These are phyloP conservation scores for Mortierella polycephala DNA, from an alignment of 371 early-diverging fungal species.

Conservation along the genomic window DNA sequence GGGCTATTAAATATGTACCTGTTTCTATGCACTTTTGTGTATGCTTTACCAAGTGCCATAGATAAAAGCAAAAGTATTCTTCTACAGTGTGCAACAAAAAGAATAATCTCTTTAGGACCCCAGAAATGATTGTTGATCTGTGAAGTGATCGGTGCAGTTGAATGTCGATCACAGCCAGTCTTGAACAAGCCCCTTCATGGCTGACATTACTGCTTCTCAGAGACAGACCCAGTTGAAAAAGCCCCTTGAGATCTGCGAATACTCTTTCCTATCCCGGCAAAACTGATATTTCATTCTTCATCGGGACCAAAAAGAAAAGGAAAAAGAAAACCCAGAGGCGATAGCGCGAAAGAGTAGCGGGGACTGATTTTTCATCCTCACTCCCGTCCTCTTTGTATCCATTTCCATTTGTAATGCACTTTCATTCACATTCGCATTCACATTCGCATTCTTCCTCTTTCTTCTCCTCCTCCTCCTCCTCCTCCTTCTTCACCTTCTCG, in stretches of 20 bases:
- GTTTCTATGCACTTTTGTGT: too few species aligned
- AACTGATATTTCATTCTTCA: too few species aligned
- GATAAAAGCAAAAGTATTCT: too few species aligned
- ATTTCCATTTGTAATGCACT: background rate
- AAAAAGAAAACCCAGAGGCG: background rate
- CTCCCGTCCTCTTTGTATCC: background rate
- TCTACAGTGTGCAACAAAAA: too few species aligned
- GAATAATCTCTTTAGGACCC: too few species aligned
- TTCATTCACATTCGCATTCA: background rate
- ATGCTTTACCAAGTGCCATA: too few species aligned
- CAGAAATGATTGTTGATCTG: too few species aligned
- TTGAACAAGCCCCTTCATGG: background rate
- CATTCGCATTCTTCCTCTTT: background rate
- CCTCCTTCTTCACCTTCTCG: background rate
- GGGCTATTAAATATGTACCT: too few species aligned
- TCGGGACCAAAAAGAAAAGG: background rate
- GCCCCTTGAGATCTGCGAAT: constrained; percentile 8
- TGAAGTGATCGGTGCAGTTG: too few species aligned
- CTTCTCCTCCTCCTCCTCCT: background rate
- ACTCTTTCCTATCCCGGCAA: background rate
- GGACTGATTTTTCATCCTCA: background rate
- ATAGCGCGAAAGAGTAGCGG: background rate
- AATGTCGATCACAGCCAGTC: too few species aligned
- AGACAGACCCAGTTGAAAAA: background rate
- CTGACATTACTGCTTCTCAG: background rate